These are phyloP conservation scores for Euphorbia schlechtendalii DNA, from an alignment of 441 rosid species.

Conservation along the genomic window DNA sequence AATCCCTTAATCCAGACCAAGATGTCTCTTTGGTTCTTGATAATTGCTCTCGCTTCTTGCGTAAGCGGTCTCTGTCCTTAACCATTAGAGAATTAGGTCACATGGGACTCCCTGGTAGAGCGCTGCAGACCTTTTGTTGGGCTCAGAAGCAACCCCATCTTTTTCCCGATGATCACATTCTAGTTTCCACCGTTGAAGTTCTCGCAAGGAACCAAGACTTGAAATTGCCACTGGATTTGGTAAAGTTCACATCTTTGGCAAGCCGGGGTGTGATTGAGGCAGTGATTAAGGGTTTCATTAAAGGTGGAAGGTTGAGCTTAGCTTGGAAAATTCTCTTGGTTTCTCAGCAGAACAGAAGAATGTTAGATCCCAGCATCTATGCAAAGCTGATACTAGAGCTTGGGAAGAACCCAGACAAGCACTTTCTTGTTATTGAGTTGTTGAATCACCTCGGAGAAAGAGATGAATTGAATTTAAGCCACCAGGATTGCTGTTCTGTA, in stretches of 20 bases:
- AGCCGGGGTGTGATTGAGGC: constrained; percentile 74
- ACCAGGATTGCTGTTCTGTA: constrained; percentile 69
- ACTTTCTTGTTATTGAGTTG: constrained; percentile 38
- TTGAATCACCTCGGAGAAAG: constrained; percentile 64
- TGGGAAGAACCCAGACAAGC: constrained; percentile 68
- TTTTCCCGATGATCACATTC: constrained; percentile 60
- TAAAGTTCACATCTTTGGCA: constrained; percentile 41
- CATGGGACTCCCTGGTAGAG: constrained; percentile 62
- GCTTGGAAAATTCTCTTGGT: constrained; percentile 61
- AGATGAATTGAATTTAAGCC: constrained; percentile 58
- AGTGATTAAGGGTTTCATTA: constrained; percentile 63
- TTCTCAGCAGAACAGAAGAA: constrained; percentile 44
- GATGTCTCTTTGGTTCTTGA: constrained; percentile 52
- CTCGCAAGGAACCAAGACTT: constrained; percentile 54
- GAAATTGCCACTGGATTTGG: constrained; percentile 50
- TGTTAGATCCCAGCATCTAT: constrained; percentile 51
- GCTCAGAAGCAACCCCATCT: constrained; percentile 61
- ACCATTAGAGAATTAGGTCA: constrained; percentile 74
- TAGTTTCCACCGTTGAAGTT: constrained; percentile 67
- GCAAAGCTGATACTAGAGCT: constrained; percentile 67
- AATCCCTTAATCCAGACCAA: constrained; percentile 33
- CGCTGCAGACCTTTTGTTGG: constrained; percentile 76
- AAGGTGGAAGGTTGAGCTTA: constrained; percentile 59
- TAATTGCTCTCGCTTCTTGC: constrained; percentile 47
- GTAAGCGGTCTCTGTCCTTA: constrained; percentile 62